Base-by-base conservation (phyloP, 1,284 basidiomycete species). In the Leccinum subrobustum region DNA sequence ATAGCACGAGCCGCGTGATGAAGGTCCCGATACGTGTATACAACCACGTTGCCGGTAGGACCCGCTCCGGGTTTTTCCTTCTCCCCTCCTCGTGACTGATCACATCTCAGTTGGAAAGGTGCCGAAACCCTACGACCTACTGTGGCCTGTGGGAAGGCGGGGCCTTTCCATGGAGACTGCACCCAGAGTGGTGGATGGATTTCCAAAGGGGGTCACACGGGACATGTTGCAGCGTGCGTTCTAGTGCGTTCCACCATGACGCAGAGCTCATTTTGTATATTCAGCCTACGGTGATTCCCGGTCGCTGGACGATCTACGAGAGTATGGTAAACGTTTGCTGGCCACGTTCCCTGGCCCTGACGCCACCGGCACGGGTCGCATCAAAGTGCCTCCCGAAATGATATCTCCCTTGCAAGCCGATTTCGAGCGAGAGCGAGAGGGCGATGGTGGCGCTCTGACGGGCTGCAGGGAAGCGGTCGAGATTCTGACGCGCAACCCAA, bases 381-480 rank as follows among this genome's bases (percentile, higher is more conserved):
- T 73, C 48, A 75, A 73, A 63, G 61, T 73, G 5, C 70, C 73
- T 3, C 65, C 66, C 0, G 75, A 74, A 52, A 65, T 69, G n/a
- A 67, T 71, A 27, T 59, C 65, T 8, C 65, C 67, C 3, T 50
- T 63, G 53, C 66, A 67, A 25, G 64, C 60, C 44, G 64, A 64
- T 18, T 60, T 61, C 54, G 76, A 82, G 65, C 76, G 58, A 23
- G 70, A 74, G 59, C 64, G 75, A 73, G 76, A 71, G 65, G 74
- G 77, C 71, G 72, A 71, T 11, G 74, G 78, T 71, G 72, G 82
- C 3, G 81, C 76, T 16, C 72, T 86, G 62, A 83, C 82, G 3
- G 89, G 89, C 0, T 97, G 95, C 73, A 82, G 93, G 59, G 90
- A 95, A 68, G 93, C 93, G 0, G 93, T 98, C 1, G 95, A 97